Evolutionary conservation across 2,329 filamentous ascomycete genomes (phyloP), one percentile per base, ranked within the genome.

Genomic region (Penicillium expansum): DNA sequence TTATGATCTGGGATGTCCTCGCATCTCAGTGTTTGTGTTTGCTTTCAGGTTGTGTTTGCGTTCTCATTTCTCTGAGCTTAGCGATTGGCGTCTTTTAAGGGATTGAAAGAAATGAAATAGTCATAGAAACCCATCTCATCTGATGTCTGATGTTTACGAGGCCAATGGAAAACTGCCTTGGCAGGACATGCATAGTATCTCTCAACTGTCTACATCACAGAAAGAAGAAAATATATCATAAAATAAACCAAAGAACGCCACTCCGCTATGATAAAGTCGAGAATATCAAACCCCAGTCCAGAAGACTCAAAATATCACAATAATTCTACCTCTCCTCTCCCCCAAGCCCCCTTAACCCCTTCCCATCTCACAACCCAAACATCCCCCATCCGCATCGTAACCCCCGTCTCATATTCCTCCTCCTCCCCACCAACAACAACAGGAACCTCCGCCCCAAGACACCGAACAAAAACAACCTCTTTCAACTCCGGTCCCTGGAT

Each of bases 401-500:
- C 68, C 27, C 73, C 49, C 29, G 38, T 52, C 20, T 45, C 76
- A 33, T 67, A 60, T 1, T 67, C 61, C 2, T 62, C 68, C 45
- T 70, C 71, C 18, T 67, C 72, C 2, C 68, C 67, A 8, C 69
- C 72, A 42, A 75, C 60, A 32, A 76, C 57, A 57, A 76, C 68
- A 24, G 66, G 79, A 9, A 84, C 78, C 71, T 84, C 81, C 18
- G 71, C 73, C 0, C 58, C 71, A 22, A 79, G 56, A 72, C 77
- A 79, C 59, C 93, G 81, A 39, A 92, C 86, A 74, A 99, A 97
- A 2, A 97, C 92, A 8, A 91, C 91, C 2, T 84, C 82, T 59
- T 94, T 89, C 47, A 86, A 77, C 71, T 97, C 94, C 0, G 94
- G 94, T 2, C 84, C 81, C 69, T 96, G 92, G 30, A 97, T 85